Conservation (phyloP, 1,139 yeast species). For the Hyphopichia burtonii region DNA sequence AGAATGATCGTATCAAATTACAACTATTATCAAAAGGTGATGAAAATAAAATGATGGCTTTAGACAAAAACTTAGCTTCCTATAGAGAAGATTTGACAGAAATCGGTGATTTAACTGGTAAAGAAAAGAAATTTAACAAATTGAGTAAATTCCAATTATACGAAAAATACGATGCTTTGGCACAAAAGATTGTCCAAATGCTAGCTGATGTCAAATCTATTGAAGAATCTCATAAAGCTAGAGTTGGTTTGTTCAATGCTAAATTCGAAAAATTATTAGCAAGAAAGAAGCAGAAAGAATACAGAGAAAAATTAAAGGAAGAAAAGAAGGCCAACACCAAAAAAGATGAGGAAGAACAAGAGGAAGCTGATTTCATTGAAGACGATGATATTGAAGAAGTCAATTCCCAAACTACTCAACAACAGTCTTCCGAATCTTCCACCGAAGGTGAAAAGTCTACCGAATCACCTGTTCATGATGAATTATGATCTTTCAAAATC, state of each 20-base stretch:
- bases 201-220: conserved; percentile 30
- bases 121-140: conserved; percentile 23
- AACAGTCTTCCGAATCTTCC: conserved; percentile 1
- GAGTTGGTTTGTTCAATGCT: conserved; percentile 35
- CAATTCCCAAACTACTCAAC: neutral
- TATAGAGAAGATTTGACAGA: conserved; percentile 35
- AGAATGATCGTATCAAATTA: conserved; percentile 39
- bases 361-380: conserved; percentile 12
- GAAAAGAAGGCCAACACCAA: conserved; percentile 18
- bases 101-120: conserved; percentile 26
- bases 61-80: conserved; percentile 33
- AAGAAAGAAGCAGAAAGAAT: conserved; percentile 36
- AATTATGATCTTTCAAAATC: conserved; percentile 1
- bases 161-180: conserved; percentile 30
- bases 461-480: conserved; percentile 2
- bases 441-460: neutral
- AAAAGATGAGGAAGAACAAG: conserved; percentile 19
- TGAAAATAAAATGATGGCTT: conserved; percentile 30
- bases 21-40: conserved; percentile 31
- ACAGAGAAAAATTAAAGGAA: conserved; percentile 32
- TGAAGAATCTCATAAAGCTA: conserved; percentile 39
- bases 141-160: conserved; percentile 34
- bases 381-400: conserved; percentile 13
- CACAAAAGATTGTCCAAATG: conserved; percentile 34
- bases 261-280: conserved; percentile 32